Evolutionary conservation across 352 stramenopile genomes (phyloP), one percentile per base, ranked within the genome.

Genomic region (Phytopythium delawarense): DNA sequence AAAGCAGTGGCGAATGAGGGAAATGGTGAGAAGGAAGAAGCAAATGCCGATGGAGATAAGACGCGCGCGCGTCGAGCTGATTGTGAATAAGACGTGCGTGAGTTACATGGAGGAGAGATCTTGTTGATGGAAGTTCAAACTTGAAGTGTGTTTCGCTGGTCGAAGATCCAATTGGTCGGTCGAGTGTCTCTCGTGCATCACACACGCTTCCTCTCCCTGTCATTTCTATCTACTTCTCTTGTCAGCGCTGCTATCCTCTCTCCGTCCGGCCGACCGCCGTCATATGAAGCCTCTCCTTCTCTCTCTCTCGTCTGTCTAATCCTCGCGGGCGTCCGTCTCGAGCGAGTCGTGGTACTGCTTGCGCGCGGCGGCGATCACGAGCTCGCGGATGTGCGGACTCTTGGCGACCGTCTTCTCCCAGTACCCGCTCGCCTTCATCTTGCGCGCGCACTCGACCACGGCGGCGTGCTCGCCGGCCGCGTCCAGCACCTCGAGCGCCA

Each of bases 401-500:
- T 86, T 83, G 7, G 25, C 63, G 16, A 81, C 62, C n/a, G 73
- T 59, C 50, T 63, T 53, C 37, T 69, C 58, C 72, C 73, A 81
- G 30, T n/a, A 48, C 12, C 55, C 63, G 20, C 57, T 69, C 18
- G 58, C 45, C 45, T 78, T 71, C 49, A 83, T 72, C 28, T 53
- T 67, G n/a, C 70, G 49, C 20, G 57, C 65, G 25, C 68, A 86
- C 23, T 60, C 65, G 28, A 71, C 52, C 18, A 86, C 63, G 7
- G 67, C 72, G 20, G 64, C 71, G 11, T 60, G 44, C 13, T 74
- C 63, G 5, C 52, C 64, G 20, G 65, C 49, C 4, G 64, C 57
- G 55, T 79, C 77, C 20, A 89, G 53, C 35, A 84, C 71, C 4
- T 66, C 71, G 23, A 86, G 64, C 28, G 72, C 71, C 21, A 78